Evolutionary conservation across 768 basidiomycete species (phyloP).

Genomic region (Chlorophyllum brunneum): DNA sequence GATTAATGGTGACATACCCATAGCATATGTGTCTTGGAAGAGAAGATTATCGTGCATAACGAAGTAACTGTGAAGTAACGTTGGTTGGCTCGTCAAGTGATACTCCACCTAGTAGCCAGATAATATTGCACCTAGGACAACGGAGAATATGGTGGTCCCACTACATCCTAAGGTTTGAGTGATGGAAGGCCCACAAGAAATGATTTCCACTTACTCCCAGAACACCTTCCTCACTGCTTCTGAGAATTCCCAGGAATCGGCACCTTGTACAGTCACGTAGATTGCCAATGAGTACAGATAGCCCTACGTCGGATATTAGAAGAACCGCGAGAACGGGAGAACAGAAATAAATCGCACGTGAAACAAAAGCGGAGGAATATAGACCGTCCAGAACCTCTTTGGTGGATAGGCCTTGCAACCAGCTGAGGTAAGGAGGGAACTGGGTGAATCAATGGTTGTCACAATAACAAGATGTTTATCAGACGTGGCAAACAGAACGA

Average conservation of each 20-base stretch:
- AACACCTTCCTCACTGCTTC: constrained; percentile 6
- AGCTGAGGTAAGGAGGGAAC: not conserved
- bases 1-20: constrained; percentile 1
- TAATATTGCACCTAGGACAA: not conserved
- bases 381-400: not conserved
- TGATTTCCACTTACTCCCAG: constrained; percentile 1
- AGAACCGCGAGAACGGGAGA: not conserved
- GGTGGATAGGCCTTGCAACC: constrained; percentile 6
- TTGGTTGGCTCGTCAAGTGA: not conserved
- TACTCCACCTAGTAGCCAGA: not conserved
- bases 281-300: constrained; percentile 6
- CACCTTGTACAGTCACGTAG: not conserved
- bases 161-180: not conserved
- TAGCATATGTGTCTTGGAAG: not conserved
- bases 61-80: constrained; percentile 1
- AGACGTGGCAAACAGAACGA: not conserved
- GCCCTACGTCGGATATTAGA: not conserved
- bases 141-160: not conserved
- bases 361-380: constrained; percentile 1
- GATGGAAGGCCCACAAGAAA: not conserved
- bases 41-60: not conserved
- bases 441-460: not conserved
- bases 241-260: constrained; percentile 1
- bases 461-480: not conserved
- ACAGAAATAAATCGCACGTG: not conserved